Evolutionary conservation across 176 grass and related monocot species (phyloP), one percentile per base, ranked within the genome.

Genomic region (Puccinellia tenuiflora): DNA sequence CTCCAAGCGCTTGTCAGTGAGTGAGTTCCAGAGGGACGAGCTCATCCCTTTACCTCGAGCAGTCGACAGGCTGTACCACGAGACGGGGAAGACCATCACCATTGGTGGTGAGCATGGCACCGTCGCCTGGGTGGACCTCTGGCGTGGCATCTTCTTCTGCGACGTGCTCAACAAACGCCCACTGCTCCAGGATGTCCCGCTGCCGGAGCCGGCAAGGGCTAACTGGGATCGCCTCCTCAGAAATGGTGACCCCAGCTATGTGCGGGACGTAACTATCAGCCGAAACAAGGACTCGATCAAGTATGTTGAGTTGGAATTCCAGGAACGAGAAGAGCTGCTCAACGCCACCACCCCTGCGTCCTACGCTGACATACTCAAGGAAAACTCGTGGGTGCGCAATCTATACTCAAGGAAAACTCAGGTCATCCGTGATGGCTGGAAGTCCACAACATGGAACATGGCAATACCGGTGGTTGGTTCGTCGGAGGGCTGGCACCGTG

Each of bases 71-170:
- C 11, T 45, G 1, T 83, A 83, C 68, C 81, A 83, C 13, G 39
- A 62, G 69, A 74, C 75, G 21, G 52, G 14, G 52, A 77, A 77
- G 52, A 77, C 75, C 21, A 77, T 77, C 52, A 56, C 53, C 0
- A 77, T 77, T 5, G 75, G 75, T 9, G 75, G 75, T 0, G 34
- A 77, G 52, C 75, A 56, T 26, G 75, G 75, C 33, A 77, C 75
- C 0, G 52, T 77, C 34, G 75, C 52, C 52, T 81, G 79, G 63
- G 79, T 81, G 63, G 63, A 81, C 63, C 79, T 81, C 30, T 81
- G 79, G 79, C 79, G 79, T 17, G 79, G 79, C 63, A 68, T 81
- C 79, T 37, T 81, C 63, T 81, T 81, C 3, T 81, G 79, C n/a
- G 63, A 81, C 46, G 79, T 81, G 79, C 79, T 81, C 79, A 68